Percentiles rank a stretch among this genome's conserved stretches.
These are phyloP conservation scores for Acidomyces sp. DNA, from an alignment of 495 filamentous ascomycete species.

Conservation along the genomic window DNA sequence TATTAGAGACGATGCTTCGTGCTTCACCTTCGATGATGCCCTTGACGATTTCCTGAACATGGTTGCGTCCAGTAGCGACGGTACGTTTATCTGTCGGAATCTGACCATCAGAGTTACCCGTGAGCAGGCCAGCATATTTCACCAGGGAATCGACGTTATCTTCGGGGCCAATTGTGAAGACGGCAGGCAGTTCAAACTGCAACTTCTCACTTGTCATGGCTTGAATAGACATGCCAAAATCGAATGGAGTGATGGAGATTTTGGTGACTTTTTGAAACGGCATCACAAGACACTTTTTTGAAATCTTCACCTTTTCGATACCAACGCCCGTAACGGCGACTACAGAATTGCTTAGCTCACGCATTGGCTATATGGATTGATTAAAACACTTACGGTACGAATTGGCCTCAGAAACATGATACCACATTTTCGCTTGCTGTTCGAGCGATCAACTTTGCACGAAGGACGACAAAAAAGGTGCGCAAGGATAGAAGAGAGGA, in stretches of 20 bases:
- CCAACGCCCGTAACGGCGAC: slow-evolving; percentile 44
- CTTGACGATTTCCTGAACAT: slow-evolving; percentile 74
- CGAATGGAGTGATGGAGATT: slow-evolving; percentile 55
- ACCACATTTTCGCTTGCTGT: slow-evolving; percentile 19
- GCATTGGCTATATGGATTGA: too few relatives aligned
- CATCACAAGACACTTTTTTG: slow-evolving; percentile 42
- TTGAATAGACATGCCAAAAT: slow-evolving; percentile 17
- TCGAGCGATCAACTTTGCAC: too few relatives aligned
- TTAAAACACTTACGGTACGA: too few relatives aligned
- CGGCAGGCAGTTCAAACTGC: slow-evolving; percentile 63
- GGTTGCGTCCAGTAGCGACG: slow-evolving; percentile 33
- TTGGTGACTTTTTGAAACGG: slow-evolving; percentile 30
- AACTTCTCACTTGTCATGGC: slow-evolving; percentile 80
- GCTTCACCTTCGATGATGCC: slow-evolving; percentile 83
- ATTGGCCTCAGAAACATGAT: slow-evolving; percentile 32
- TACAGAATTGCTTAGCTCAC: not conserved
- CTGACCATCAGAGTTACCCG: slow-evolving; percentile 40
- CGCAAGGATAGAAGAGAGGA: too few relatives aligned
- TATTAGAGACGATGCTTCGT: slow-evolving; percentile 58
- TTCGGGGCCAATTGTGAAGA: slow-evolving; percentile 71
- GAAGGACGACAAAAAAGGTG: too few relatives aligned
- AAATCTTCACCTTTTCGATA: slow-evolving; percentile 55
- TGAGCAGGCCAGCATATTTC: slow-evolving; percentile 67
- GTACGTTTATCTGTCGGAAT: slow-evolving; percentile 26
- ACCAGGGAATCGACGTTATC: slow-evolving; percentile 49